Evolutionary conservation across 2,329 filamentous ascomycete genomes (phyloP).

Genomic region (Neofusicoccum ribis): DNA sequence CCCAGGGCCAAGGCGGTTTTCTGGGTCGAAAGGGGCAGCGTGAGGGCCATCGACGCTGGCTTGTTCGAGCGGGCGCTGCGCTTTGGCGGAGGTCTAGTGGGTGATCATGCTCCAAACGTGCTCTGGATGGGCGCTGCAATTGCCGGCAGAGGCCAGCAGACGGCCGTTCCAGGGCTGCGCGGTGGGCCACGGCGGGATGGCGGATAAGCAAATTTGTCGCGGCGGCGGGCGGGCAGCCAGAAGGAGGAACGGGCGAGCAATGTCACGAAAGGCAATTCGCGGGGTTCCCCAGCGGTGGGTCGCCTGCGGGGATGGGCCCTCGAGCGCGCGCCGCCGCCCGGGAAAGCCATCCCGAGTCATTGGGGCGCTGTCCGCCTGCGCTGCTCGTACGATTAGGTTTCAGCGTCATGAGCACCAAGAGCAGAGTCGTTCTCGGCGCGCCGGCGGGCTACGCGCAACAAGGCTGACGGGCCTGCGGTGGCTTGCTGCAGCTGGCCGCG

Average conservation of each 20-base stretch:
- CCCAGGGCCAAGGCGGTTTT: neutral
- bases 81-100: neutral
- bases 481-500: constrained; percentile 8
- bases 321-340: neutral
- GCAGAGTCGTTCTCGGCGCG: neutral
- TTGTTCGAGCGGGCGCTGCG: too few species aligned
- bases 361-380: neutral
- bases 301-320: neutral
- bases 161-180: neutral
- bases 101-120: neutral
- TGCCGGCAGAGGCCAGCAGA: neutral
- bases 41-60: too few species aligned
- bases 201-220: neutral
- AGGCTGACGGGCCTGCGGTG: neutral
- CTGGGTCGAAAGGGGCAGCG: neutral
- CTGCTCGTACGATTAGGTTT: neutral
- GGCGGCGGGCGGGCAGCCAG: neutral
- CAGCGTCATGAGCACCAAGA: neutral
- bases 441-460: neutral
- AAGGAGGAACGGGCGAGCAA: neutral
- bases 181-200: neutral
- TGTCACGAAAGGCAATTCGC: constrained; percentile 5
- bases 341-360: constrained; percentile 6
- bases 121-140: neutral
- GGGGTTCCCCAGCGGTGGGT: constrained; percentile 7